These are phyloP conservation scores for Coemansia sp. DNA, from an alignment of 192 early-diverging fungal species.

Conservation along the genomic window DNA sequence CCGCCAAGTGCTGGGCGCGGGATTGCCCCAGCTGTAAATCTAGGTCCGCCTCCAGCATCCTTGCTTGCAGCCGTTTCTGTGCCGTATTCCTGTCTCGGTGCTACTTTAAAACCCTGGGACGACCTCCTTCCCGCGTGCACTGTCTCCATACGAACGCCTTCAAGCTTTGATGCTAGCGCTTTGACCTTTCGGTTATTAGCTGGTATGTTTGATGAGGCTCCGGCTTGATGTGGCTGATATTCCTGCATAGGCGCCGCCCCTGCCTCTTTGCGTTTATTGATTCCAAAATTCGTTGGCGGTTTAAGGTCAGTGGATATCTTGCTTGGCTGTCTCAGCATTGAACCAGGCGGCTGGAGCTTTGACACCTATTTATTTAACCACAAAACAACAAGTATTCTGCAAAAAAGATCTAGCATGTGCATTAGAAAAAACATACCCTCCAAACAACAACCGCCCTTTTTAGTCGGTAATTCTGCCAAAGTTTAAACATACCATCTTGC, in stretches of 20 bases:
- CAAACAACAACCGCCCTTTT: not conserved
- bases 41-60: constrained; percentile 6
- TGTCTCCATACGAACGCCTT: constrained; percentile 6
- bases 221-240: not conserved
- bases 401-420: not conserved
- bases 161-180: constrained; percentile 12
- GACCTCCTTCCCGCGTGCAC: constrained; percentile 42
- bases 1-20: not conserved
- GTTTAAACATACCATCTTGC: not conserved
- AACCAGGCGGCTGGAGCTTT: constrained; percentile 22
- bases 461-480: not conserved
- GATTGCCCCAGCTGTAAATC: constrained; percentile 4
- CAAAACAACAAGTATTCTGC: not conserved
- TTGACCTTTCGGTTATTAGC: constrained; percentile 20
- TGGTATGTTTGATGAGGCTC: not conserved
- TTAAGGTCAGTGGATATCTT: constrained; percentile 26
- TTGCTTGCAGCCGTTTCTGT: constrained; percentile 1
- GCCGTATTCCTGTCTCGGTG: constrained; percentile 21
- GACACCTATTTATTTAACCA: constrained; percentile 4
- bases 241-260: not conserved
- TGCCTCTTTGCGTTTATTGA: constrained; percentile 30
- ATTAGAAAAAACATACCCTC: not conserved
- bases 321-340: constrained; percentile 38
- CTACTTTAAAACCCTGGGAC: constrained; percentile 44
- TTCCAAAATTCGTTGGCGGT: constrained; percentile 1